These are phyloP conservation scores for Tolypocladium amazonense DNA, from an alignment of 2,329 filamentous ascomycete genomes.

Conservation along the genomic window DNA sequence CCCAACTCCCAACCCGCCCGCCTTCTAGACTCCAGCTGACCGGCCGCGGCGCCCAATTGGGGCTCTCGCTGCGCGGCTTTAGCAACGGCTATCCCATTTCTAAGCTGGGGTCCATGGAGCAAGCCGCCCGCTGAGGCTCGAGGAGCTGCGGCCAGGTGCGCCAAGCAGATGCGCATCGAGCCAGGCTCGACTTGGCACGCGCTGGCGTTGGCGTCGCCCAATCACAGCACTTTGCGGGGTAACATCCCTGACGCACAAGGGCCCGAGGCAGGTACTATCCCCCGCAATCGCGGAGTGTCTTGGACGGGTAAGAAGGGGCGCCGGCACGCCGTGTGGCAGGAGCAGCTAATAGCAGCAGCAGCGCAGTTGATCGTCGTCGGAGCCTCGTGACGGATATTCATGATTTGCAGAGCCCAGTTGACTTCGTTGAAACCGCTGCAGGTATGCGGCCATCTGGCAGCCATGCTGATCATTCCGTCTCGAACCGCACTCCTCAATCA, in stretches of 20 bases:
- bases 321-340: background rate
- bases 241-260: conserved; percentile 3
- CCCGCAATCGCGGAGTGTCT: background rate
- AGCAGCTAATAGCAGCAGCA: background rate
- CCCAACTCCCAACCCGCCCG: background rate
- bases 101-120: background rate
- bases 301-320: background rate
- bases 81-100: background rate
- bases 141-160: background rate
- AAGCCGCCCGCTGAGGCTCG: background rate
- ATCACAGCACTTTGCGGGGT: conserved; percentile 7
- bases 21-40: background rate
- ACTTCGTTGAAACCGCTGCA: background rate
- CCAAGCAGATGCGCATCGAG: background rate
- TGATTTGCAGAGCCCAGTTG: background rate
- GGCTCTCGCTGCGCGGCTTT: background rate
- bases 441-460: background rate
- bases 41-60: background rate
- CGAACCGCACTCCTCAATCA: background rate
- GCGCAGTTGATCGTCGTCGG: background rate
- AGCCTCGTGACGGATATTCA: background rate
- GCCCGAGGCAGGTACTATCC: background rate
- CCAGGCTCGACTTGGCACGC: background rate
- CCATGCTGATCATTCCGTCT: background rate
- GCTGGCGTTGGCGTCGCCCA: background rate